A percentile compares a stretch with the other conserved stretches of the same genome.
These are phyloP conservation scores for Eucalyptus cloeziana DNA, from an alignment of 345 rosid species.

Conservation along the genomic window DNA sequence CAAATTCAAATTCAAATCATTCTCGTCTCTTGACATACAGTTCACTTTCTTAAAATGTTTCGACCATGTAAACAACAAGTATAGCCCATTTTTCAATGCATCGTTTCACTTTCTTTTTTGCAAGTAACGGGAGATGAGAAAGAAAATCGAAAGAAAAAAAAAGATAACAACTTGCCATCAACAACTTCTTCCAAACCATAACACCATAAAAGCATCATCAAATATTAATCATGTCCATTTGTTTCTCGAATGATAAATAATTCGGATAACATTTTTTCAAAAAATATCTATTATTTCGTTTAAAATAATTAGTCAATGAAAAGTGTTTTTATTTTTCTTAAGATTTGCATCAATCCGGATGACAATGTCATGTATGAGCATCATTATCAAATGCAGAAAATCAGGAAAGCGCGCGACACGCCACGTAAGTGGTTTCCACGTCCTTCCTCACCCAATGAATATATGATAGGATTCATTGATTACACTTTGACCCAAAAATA, in stretches of 20 bases:
- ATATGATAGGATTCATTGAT: not conserved
- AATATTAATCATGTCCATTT: not conserved
- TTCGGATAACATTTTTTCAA: not conserved
- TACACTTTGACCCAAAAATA: not conserved
- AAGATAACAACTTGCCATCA: not conserved
- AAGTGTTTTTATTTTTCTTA: rapidly evolving
- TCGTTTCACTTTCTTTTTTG: rapidly evolving
- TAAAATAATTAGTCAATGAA: not conserved
- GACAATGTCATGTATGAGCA: rapidly evolving
- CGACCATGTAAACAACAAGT: rapidly evolving
- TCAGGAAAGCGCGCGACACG: not conserved
- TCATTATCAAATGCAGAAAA: not conserved
- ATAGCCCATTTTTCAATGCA: not conserved
- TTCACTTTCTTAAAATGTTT: not conserved
- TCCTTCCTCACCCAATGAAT: not conserved
- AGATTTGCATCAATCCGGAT: too few species aligned
- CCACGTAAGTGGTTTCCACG: not conserved
- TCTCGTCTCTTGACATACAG: not conserved
- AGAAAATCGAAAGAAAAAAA: not conserved
- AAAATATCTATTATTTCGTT: not conserved
- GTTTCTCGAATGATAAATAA: not conserved
- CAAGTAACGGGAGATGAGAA: not conserved
- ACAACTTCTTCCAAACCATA: not conserved
- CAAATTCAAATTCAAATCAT: not conserved
- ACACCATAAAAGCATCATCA: not conserved